These are phyloP conservation scores for Sequoia sempervirens DNA, from an alignment of 75 land plant genomes.

Conservation along the genomic window DNA sequence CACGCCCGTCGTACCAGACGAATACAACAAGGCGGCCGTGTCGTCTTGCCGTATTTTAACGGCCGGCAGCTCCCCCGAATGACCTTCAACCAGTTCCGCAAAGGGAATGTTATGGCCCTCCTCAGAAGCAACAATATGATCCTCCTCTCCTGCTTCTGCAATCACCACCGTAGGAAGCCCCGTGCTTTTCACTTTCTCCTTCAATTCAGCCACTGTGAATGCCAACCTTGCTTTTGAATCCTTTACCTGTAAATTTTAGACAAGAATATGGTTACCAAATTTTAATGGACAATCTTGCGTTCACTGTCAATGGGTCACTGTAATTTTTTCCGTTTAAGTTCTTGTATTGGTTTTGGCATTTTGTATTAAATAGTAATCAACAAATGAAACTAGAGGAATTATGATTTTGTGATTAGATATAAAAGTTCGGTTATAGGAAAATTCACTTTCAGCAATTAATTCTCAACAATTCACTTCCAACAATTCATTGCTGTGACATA, in stretches of 20 bases:
- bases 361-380: too few species aligned
- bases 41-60: conserved; percentile 13
- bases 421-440: too few species aligned
- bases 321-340: too few species aligned
- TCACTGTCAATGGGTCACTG: too few species aligned
- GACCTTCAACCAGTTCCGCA: neutral
- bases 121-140: conserved; percentile 12
- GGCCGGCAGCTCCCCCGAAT: neutral
- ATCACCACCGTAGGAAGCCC: conserved; percentile 26
- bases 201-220: conserved; percentile 15
- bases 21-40: conserved; percentile 19
- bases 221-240: conserved; percentile 33
- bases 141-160: conserved; percentile 9
- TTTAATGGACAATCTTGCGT: too few species aligned
- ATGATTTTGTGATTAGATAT: too few species aligned
- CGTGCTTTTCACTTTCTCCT: conserved; percentile 18
- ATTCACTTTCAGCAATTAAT: too few species aligned
- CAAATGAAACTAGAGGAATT: too few species aligned
- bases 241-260: neutral
- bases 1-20: conserved; percentile 25
- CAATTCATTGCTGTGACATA: too few species aligned
- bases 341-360: too few species aligned
- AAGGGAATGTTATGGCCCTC: conserved; percentile 4
- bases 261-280: too few species aligned
- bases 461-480: too few species aligned